These are phyloP conservation scores for Grosmannia huntii DNA, from an alignment of 2,329 filamentous ascomycete genomes.

Conservation along the genomic window DNA sequence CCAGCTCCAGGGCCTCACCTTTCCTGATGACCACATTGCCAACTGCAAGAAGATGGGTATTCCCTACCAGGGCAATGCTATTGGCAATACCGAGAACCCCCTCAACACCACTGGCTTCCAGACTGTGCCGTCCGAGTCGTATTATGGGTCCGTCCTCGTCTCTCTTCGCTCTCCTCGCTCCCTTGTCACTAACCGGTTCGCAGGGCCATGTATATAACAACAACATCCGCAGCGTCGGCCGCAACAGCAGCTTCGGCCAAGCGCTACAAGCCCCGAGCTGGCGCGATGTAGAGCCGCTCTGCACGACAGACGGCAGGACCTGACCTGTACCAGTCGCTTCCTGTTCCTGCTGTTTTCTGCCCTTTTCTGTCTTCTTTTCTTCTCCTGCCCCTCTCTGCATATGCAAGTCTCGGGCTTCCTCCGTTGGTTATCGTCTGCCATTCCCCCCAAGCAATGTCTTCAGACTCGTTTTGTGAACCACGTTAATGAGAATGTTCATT, in stretches of 20 bases:
- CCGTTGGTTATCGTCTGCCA: background rate
- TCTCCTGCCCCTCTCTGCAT: background rate
- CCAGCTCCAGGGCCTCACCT: conserved; percentile 37
- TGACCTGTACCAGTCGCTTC: background rate
- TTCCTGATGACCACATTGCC: conserved; percentile 45
- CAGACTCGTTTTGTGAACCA: no score
- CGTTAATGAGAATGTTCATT: no score
- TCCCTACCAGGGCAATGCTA: conserved; percentile 50
- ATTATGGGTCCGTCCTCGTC: conserved; percentile 27
- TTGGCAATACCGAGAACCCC: conserved; percentile 44
- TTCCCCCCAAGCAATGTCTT: no score
- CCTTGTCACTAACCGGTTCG: background rate
- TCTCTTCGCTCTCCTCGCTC: background rate
- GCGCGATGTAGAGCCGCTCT: no score
- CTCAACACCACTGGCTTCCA: conserved; percentile 41
- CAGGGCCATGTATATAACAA: background rate
- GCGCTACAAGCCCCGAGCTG: background rate
- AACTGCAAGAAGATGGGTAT: conserved; percentile 31
- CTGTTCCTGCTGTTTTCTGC: background rate
- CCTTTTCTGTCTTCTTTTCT: background rate
- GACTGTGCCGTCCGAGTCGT: conserved; percentile 33
- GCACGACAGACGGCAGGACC: no score
- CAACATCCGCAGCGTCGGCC: background rate
- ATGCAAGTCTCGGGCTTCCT: background rate
- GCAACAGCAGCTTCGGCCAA: no score